Base-by-base conservation (phyloP, 2,329 filamentous ascomycete species). In the Fusarium chlamydosporum region DNA sequence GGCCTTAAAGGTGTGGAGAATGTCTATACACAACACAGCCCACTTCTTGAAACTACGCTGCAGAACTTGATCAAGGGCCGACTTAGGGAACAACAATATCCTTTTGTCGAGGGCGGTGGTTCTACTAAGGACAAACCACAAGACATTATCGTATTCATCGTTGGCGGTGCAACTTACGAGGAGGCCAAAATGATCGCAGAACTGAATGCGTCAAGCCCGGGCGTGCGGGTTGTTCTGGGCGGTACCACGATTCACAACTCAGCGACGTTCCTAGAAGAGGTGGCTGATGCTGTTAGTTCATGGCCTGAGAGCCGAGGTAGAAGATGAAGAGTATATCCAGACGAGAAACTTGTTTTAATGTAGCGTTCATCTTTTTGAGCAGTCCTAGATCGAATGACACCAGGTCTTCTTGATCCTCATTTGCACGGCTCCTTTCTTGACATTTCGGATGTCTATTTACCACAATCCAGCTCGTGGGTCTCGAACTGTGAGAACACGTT, bases 1-100 rank as follows among this genome's bases (percentile, higher is more conserved):
- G 96, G 96, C 0, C 85, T 99, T 15, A 97, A 98, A 76, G 96
- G 96, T 3, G 96, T 99, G 2, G 96, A 99, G 78, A 99, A 99
- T 74, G 96, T 99, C 29, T 99, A 99, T 78, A 99, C 96, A 0
- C 96, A 99, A 78, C 96, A 99, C 79, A 96, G 93, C 7, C 94
- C 96, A 0, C 86, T 93, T 23, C 80, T 99, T 16, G 94, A 97
- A 78, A 87, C 88, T 26, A 98, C 94, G 1, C 82, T 99, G 18
- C 95, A 97, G 76, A 95, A 95, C 73, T 83, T 99, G 52, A 94
- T 98, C 82, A 97, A 97, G 77, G 96, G 96, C 1, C 89, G 92
- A 31, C 81, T 99, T 61, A 91, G 89, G 74, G 93, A 97, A 74
- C 88, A 94, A 69, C 89, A 96, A 66, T 98, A 97, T 76, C 96